These are phyloP conservation scores for Colletotrichum falcatum DNA, from an alignment of 2,329 filamentous ascomycete genomes.

Conservation along the genomic window DNA sequence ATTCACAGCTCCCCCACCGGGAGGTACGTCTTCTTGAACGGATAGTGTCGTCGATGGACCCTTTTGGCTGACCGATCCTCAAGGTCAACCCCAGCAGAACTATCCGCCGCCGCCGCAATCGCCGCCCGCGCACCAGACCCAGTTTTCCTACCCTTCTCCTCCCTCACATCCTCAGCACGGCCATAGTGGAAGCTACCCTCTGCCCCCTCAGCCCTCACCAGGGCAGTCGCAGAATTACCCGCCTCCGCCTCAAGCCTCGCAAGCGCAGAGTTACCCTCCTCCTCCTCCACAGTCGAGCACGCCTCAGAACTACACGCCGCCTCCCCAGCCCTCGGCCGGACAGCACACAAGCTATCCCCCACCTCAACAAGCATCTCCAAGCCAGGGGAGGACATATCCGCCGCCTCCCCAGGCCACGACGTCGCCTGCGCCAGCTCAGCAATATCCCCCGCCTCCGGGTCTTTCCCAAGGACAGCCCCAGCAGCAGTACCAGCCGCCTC, in stretches of 20 bases:
- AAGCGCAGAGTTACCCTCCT: constrained; percentile 40
- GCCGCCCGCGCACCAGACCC: constrained; percentile 58
- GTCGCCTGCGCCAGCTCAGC: constrained; percentile 41
- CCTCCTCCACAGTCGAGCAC: constrained; percentile 48
- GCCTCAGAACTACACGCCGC: constrained; percentile 47
- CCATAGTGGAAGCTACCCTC: constrained; percentile 47
- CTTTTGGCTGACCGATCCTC: constrained; percentile 35
- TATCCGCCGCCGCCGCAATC: constrained; percentile 62
- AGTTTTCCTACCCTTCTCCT: constrained; percentile 59
- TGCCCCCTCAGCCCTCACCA: constrained; percentile 45
- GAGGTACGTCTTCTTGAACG: constrained; percentile 22
- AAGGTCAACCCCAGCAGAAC: constrained; percentile 49
- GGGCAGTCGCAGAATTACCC: constrained; percentile 45
- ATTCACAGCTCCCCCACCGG: constrained; percentile 33
- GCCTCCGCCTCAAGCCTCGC: constrained; percentile 46
- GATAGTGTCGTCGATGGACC: background rate
- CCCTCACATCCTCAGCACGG: constrained; percentile 45
- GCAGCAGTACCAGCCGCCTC: constrained; percentile 49
- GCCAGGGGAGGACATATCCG: constrained; percentile 37
- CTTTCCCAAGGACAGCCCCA: constrained; percentile 38
- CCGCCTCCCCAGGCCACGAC: constrained; percentile 43
- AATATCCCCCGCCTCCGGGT: constrained; percentile 49
- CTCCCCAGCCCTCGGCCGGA: constrained; percentile 41
- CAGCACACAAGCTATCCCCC: constrained; percentile 31
- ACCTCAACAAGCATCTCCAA: constrained; percentile 37